Evolutionary conservation across 2,329 filamentous ascomycete species (phyloP).

Genomic region (Alternaria hordeiaustralica): DNA sequence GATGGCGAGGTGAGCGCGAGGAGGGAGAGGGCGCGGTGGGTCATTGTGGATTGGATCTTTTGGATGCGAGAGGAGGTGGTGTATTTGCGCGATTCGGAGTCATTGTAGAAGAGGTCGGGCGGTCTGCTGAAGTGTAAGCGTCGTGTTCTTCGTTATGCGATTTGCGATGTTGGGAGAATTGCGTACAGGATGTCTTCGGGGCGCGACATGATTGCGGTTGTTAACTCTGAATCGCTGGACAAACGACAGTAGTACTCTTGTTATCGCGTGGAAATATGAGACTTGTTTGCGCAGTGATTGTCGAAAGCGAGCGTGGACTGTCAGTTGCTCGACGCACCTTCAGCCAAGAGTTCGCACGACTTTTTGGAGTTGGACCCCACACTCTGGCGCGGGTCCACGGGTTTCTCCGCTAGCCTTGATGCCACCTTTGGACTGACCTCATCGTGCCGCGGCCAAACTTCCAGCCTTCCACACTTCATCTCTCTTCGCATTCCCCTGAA

Average conservation of each 20-base stretch:
- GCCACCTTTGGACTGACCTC: slow-evolving; percentile 38
- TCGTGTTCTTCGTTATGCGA: neutral
- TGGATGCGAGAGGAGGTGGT: slow-evolving; percentile 95
- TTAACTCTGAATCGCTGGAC: neutral
- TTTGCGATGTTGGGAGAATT: slow-evolving; percentile 9
- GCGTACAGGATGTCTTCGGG: slow-evolving; percentile 91
- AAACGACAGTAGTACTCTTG: neutral
- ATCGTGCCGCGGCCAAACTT: slow-evolving; percentile 19
- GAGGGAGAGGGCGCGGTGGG: slow-evolving; percentile 87
- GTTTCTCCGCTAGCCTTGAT: slow-evolving; percentile 26
- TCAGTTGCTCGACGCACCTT: neutral
- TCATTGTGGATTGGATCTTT: slow-evolving; percentile 95
- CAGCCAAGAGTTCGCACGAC: slow-evolving; percentile 29
- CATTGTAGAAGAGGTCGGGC: slow-evolving; percentile 97
- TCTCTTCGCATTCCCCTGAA: neutral
- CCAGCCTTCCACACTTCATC: slow-evolving; percentile 10
- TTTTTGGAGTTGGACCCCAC: slow-evolving; percentile 35
- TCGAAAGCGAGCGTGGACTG: neutral
- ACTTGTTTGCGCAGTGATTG: neutral
- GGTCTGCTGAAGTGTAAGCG: slow-evolving; percentile 62
- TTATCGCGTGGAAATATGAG: neutral
- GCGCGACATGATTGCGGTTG: slow-evolving; percentile 79
- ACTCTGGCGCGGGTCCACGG: slow-evolving; percentile 17
- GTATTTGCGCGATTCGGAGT: slow-evolving; percentile 94
- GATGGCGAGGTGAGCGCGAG: slow-evolving; percentile 81